A percentile compares a stretch with the other conserved stretches of the same genome.
Conservation (phyloP, 192 early-diverging fungal species). For the Funneliformis geosporum region DNA sequence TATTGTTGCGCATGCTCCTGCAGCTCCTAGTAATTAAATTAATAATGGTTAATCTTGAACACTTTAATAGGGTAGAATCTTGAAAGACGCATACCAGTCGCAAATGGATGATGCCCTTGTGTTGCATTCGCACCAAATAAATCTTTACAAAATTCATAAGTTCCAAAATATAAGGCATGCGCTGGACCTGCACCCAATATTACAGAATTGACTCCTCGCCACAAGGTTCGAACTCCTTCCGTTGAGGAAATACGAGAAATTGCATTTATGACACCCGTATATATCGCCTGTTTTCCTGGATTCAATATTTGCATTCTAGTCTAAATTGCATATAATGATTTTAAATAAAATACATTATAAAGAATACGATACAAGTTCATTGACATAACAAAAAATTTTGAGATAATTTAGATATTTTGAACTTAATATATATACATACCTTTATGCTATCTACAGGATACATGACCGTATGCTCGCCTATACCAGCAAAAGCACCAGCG, state of each 20-base stretch:
- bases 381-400: slow-evolving; percentile 6
- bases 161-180: slow-evolving; percentile 94
- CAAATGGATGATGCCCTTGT: slow-evolving; percentile 56
- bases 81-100: slow-evolving; percentile 52
- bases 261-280: slow-evolving; percentile 71
- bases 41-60: slow-evolving; percentile 3
- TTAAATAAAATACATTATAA: neutral
- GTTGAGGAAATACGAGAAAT: slow-evolving; percentile 69
- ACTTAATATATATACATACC: slow-evolving; percentile 48
- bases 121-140: slow-evolving; percentile 59
- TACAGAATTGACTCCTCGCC: slow-evolving; percentile 92
- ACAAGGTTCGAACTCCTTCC: slow-evolving; percentile 80
- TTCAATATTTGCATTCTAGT: slow-evolving; percentile 92
- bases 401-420: neutral
- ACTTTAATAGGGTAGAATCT: neutral
- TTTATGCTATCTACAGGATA: slow-evolving; percentile 95
- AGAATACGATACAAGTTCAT: neutral
- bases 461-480: slow-evolving; percentile 95
- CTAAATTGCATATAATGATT: slow-evolving; percentile 44
- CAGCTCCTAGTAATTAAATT: slow-evolving; percentile 57
- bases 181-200: slow-evolving; percentile 92
- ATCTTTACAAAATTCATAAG: slow-evolving; percentile 90
- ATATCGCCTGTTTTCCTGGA: slow-evolving; percentile 66
- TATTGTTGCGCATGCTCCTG: slow-evolving; percentile 88
- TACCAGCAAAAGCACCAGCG: slow-evolving; percentile 95